Evolutionary conservation across 2,329 filamentous ascomycete genomes (phyloP).

Genomic region (Colletotrichum musae): DNA sequence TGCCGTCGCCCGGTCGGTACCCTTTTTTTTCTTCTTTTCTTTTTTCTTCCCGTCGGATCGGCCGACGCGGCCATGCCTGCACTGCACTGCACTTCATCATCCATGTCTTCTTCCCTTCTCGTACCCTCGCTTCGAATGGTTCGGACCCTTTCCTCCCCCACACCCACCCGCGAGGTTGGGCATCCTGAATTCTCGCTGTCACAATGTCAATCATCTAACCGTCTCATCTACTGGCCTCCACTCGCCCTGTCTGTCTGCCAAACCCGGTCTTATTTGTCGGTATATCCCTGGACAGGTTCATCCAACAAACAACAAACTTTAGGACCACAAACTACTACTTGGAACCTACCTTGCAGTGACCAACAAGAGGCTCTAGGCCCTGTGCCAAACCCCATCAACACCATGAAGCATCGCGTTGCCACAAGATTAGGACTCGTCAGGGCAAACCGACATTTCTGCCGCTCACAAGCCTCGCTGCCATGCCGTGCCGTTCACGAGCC

Average conservation of each 20-base stretch:
- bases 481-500: no score
- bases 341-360: background rate
- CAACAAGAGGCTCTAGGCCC: no score
- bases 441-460: background rate
- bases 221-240: background rate
- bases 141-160: background rate
- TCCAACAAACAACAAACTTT: slow-evolving; percentile 8
- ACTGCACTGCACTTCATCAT: no score
- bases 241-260: background rate
- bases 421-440: background rate
- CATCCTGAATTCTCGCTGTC: background rate
- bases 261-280: background rate
- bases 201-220: background rate
- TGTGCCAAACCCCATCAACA: background rate
- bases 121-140: slow-evolving; percentile 14
- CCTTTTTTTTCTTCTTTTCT: background rate
- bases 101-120: slow-evolving; percentile 8
- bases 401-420: background rate
- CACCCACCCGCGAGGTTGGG: background rate
- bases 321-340: background rate
- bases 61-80: no score
- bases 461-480: no score
- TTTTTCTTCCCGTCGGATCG: background rate
- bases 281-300: slow-evolving; percentile 6
- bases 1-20: background rate